These are phyloP conservation scores for Inga oerstediana DNA, from an alignment of 306 rosid genomes.

Conservation along the genomic window DNA sequence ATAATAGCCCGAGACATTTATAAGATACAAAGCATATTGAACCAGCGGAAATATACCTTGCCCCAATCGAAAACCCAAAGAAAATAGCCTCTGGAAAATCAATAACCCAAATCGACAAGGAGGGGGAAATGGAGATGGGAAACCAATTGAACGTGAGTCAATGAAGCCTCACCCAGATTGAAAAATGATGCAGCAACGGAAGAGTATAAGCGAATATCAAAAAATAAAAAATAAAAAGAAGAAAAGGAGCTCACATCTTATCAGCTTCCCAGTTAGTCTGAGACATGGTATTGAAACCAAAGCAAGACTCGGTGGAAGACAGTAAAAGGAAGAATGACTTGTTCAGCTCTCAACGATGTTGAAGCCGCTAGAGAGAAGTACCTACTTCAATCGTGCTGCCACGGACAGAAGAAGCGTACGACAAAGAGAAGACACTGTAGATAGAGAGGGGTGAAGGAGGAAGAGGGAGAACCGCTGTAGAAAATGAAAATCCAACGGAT, in stretches of 20 bases:
- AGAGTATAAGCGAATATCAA: not conserved
- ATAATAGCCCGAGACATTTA: conserved; percentile 31
- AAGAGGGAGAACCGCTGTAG: not conserved
- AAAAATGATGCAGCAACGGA: conserved; percentile 16
- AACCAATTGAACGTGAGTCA: conserved; percentile 19
- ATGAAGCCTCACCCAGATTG: conserved; percentile 44
- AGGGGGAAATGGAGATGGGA: not conserved
- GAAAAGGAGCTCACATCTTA: conserved; percentile 72
- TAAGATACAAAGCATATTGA: not conserved
- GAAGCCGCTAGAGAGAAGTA: conserved; percentile 43
- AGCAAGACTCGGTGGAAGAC: not conserved
- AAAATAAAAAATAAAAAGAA: not conserved
- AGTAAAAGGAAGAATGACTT: conserved; percentile 32
- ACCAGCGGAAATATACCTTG: conserved; percentile 26
- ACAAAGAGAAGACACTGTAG: conserved; percentile 30
- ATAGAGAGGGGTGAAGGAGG: conserved; percentile 14
- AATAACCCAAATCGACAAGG: conserved; percentile 53
- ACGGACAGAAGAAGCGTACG: conserved; percentile 30
- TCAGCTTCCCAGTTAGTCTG: conserved; percentile 99
- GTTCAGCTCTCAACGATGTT: conserved; percentile 35
- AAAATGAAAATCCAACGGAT: conserved; percentile 45
- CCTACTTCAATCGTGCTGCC: conserved; percentile 24
- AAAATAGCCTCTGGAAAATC: conserved; percentile 25
- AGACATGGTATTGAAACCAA: conserved; percentile 66
- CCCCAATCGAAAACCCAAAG: conserved; percentile 37